These are phyloP conservation scores for Nothomitra cinnamomea DNA, from an alignment of 2,329 filamentous ascomycete species.

Conservation along the genomic window DNA sequence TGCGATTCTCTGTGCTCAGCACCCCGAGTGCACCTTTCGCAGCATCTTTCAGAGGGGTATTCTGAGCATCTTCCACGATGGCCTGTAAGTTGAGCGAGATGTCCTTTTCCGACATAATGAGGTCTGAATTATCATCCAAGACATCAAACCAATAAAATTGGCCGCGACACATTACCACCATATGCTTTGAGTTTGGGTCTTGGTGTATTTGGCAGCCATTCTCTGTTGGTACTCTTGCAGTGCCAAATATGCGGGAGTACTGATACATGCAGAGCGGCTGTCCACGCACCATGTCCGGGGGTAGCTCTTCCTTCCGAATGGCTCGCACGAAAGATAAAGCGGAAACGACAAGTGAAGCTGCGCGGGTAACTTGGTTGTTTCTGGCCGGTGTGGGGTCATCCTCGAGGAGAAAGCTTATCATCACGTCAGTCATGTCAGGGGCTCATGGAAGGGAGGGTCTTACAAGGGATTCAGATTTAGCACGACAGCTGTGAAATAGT, in stretches of 20 bases:
- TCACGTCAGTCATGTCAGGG: neutral
- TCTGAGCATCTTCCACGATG: slow-evolving; percentile 76
- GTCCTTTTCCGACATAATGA: slow-evolving; percentile 96
- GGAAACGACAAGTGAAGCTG: slow-evolving; percentile 80
- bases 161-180: slow-evolving; percentile 83
- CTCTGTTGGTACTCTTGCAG: slow-evolving; percentile 82
- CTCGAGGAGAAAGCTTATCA: slow-evolving; percentile 58
- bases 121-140: slow-evolving; percentile 78
- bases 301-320: slow-evolving; percentile 80
- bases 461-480: slow-evolving; percentile 86
- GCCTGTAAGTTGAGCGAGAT: slow-evolving; percentile 80
- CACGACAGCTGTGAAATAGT: slow-evolving; percentile 46
- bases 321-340: slow-evolving; percentile 84
- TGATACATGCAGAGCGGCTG: slow-evolving; percentile 95
- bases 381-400: slow-evolving; percentile 93
- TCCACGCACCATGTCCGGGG: slow-evolving; percentile 70
- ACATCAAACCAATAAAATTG: slow-evolving; percentile 99
- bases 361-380: slow-evolving; percentile 90
- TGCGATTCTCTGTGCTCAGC: slow-evolving; percentile 87
- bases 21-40: slow-evolving; percentile 92
- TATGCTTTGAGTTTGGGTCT: slow-evolving; percentile 79
- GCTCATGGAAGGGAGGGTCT: neutral
- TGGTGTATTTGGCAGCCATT: slow-evolving; percentile 93
- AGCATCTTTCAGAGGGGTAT: slow-evolving; percentile 81
- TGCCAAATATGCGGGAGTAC: slow-evolving; percentile 88